Percentiles rank a stretch among this genome's conserved stretches.
Conservation (phyloP, 495 filamentous ascomycete species). For the Aspergillus conjunctus region DNA sequence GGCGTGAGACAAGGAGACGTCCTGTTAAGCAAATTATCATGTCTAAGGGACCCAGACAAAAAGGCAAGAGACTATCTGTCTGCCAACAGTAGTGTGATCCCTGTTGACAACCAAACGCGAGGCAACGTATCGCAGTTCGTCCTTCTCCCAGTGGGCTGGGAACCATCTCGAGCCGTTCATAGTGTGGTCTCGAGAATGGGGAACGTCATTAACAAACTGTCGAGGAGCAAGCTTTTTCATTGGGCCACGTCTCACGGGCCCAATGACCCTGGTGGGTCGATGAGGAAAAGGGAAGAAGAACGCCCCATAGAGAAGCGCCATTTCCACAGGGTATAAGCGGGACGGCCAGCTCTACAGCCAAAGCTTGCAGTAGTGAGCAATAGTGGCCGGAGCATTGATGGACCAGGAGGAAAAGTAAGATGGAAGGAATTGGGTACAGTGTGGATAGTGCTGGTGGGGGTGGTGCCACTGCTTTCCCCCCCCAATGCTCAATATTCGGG, state of each 20-base stretch:
- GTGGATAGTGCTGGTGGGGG: slow-evolving; percentile 25
- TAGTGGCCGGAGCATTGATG: slow-evolving; percentile 17
- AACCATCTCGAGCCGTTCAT: slow-evolving; percentile 25
- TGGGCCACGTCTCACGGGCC: slow-evolving; percentile 46
- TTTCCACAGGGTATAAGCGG: slow-evolving; percentile 35
- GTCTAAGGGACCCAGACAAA: slow-evolving; percentile 36
- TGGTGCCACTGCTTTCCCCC: slow-evolving; percentile 21
- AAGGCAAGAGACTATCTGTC: slow-evolving; percentile 19
- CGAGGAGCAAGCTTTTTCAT: slow-evolving; percentile 37
- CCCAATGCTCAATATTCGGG: neutral
- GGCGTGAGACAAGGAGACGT: slow-evolving; percentile 32
- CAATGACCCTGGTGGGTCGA: slow-evolving; percentile 29
- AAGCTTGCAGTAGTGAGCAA: slow-evolving; percentile 26
- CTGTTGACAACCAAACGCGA: slow-evolving; percentile 36
- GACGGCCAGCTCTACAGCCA: slow-evolving; percentile 20
- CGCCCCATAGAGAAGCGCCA: slow-evolving; percentile 27
- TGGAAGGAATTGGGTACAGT: slow-evolving; percentile 20
- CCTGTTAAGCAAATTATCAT: slow-evolving; percentile 25
- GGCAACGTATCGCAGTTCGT: slow-evolving; percentile 48
- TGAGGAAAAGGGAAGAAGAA: slow-evolving; percentile 17
- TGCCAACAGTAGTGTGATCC: slow-evolving; percentile 20
- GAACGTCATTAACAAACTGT: slow-evolving; percentile 44
- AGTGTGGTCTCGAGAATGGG: slow-evolving; percentile 29
- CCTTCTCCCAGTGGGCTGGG: slow-evolving; percentile 36
- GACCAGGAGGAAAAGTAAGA: slow-evolving; percentile 18